These are phyloP conservation scores for Exserohilum turcica DNA, from an alignment of 2,329 filamentous ascomycete genomes.

Conservation along the genomic window DNA sequence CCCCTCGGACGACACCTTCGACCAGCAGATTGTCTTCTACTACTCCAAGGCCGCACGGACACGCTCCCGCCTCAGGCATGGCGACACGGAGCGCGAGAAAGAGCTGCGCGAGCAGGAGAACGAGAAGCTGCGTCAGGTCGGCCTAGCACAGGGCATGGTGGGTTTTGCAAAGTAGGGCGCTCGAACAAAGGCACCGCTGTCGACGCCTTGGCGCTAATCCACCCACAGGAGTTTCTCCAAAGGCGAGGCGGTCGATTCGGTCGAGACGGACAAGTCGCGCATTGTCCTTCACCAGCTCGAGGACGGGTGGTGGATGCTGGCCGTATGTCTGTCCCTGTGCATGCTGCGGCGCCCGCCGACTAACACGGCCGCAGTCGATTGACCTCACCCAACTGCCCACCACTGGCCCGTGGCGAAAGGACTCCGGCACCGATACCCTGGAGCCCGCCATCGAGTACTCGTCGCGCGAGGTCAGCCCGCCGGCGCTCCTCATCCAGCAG, in stretches of 20 bases:
- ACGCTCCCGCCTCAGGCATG: constrained; percentile 36
- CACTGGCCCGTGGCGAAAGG: constrained; percentile 39
- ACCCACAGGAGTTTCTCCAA: constrained; percentile 74
- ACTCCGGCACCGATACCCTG: constrained; percentile 19
- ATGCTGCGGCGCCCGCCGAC: not conserved
- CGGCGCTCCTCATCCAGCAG: constrained; percentile 77
- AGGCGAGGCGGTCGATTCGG: constrained; percentile 75
- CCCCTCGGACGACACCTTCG: constrained; percentile 71
- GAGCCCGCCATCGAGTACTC: constrained; percentile 74
- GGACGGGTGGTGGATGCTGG: constrained; percentile 91
- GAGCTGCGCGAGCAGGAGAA: constrained; percentile 69
- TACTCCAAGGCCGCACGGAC: constrained; percentile 60
- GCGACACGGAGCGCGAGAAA: constrained; percentile 43
- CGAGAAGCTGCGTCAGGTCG: constrained; percentile 88
- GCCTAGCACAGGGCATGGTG: constrained; percentile 94
- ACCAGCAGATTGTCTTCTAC: constrained; percentile 92
- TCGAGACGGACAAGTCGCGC: constrained; percentile 89
- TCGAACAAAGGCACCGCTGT: constrained; percentile 1
- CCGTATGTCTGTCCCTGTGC: constrained; percentile 60
- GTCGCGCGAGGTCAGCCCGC: constrained; percentile 84
- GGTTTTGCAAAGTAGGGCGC: constrained; percentile 70
- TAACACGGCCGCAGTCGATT: constrained; percentile 64
- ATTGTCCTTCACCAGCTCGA: constrained; percentile 88
- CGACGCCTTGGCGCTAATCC: constrained; percentile 14
- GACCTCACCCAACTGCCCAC: constrained; percentile 76